Evolutionary conservation across 495 filamentous ascomycete species (phyloP), one percentile per base, ranked within the genome.

Genomic region (Neurospora sp.): DNA sequence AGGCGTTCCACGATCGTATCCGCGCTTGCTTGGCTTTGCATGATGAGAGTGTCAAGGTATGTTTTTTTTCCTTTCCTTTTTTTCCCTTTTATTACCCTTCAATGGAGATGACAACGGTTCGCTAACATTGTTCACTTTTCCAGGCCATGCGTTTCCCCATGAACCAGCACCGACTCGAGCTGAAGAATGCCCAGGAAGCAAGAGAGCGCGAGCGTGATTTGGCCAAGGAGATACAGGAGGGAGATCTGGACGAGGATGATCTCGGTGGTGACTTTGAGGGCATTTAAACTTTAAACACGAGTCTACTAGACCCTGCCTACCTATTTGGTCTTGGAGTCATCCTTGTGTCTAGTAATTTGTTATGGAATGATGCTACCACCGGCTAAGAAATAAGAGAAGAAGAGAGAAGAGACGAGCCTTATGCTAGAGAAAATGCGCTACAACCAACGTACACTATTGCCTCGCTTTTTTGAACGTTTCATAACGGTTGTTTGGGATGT

Each of bases 91-190:
- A n/a, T n/a, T n/a, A 69, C 27, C 9, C 16, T 48, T 23, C 69
- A 69, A 72, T 40, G 1, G 31, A 5, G 8, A 18, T 35, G 20
- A 39, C 1, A 14, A n/a, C 71, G 42, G n/a, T 71, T 39, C 23
- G 23, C 72, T 69, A 35, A 76, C 77, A 74, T 75, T 75, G 73
- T 77, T 42, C 2, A 27, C 44, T 38, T 0, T 23, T 4, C 27
- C 74, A 97, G 93, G 95, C 96, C 31, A 99, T 99, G 96, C 88
- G 96, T 18, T 99, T 97, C 85, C 96, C 96, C 10, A 97, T 98
- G 95, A 98, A 99, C 84, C 94, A 97, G 84, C 95, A 98, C 84
- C 88, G 96, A n/a, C 86, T 97, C 39, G 96, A 98, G 83, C 86
- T 98, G 70, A 97, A 97, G 90, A 98, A 96, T 78, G 96, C 96